Evolutionary conservation across 164 flowering plant genomes (phyloP).

Genomic region (Aristolochia fimbriata): DNA sequence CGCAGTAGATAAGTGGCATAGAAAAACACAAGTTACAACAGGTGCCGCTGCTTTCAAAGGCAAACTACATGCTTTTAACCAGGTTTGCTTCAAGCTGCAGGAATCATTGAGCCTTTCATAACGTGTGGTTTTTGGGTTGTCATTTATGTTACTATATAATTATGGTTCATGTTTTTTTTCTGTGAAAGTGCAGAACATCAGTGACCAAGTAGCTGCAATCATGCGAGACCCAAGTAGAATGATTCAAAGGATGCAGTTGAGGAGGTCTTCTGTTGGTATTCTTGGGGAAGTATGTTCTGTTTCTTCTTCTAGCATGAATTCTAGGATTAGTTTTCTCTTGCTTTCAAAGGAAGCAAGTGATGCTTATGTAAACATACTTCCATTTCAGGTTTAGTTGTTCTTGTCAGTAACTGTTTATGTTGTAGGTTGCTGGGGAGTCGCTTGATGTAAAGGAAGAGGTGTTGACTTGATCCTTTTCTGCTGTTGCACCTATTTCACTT

Average conservation of each 20-base stretch:
- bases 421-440: constrained; percentile 30
- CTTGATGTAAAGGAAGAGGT: constrained; percentile 18
- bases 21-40: constrained; percentile 79
- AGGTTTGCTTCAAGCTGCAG: constrained; percentile 36
- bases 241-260: constrained; percentile 77
- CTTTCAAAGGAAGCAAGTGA: too few species aligned
- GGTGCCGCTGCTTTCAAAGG: constrained; percentile 84
- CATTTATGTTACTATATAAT: too few species aligned
- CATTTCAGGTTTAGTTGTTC: too few species aligned
- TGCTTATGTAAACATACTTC: too few species aligned
- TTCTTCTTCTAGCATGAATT: neutral
- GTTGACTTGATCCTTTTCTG: neutral
- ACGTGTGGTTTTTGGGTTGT: neutral
- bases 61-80: constrained; percentile 84
- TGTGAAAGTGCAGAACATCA: constrained; percentile 47
- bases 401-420: neutral
- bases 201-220: constrained; percentile 77
- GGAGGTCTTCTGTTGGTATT: constrained; percentile 46
- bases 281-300: constrained; percentile 56
- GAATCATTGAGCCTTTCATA: constrained; percentile 2
- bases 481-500: neutral
- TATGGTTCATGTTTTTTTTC: constrained; percentile 4
- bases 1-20: constrained; percentile 92
- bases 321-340: neutral
- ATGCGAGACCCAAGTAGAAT: constrained; percentile 97